Evolutionary conservation across 2,329 filamentous ascomycete genomes (phyloP), one percentile per base, ranked within the genome.

Genomic region (Monosporascus sp.): DNA sequence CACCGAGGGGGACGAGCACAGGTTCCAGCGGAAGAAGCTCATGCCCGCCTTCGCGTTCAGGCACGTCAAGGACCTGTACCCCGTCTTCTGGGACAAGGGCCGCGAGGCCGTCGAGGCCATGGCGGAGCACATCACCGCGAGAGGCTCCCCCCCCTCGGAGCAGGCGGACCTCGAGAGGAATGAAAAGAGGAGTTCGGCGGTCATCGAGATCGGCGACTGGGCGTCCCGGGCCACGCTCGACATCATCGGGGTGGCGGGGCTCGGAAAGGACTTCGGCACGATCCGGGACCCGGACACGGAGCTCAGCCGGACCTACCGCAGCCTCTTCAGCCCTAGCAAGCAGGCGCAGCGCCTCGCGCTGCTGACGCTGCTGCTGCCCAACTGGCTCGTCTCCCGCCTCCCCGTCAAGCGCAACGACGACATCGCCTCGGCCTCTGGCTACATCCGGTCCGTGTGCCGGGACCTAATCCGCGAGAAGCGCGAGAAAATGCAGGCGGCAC

Each of bases 321-420:
- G 63, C 7, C 67, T 88, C 7, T 83, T 87, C 67, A 72, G 70
- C 54, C 80, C 81, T 0, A 74, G 73, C 25, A 70, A 67, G 15
- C 72, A 78, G 53, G 79, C 79, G 1, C 77, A 79, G 47, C 52
- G 85, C 17, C 65, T 91, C 17, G 77, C 77, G 15, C 51, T 91
- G 0, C 55, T 90, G 1, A 72, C 73, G 3, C 67, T 86, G n/a
- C 63, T 94, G 49, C 57, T 95, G 1, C 85, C 87, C 0, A 66
- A 74, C 5, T 81, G 80, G 75, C 46, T 94, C 7, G 67, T 92
- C 8, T 71, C 71, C 7, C 72, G 67, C 3, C 69, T 97, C 0
- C 92, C 93, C 0, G 60, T 93, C 31, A 78, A 85, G 60, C 81
- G 85, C 54, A 96, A 93, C 70, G 72, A 73, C n/a, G 80, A 86